Evolutionary conservation across 140 eudicot genomes (phyloP).

Genomic region (Oenanthe javanica): DNA sequence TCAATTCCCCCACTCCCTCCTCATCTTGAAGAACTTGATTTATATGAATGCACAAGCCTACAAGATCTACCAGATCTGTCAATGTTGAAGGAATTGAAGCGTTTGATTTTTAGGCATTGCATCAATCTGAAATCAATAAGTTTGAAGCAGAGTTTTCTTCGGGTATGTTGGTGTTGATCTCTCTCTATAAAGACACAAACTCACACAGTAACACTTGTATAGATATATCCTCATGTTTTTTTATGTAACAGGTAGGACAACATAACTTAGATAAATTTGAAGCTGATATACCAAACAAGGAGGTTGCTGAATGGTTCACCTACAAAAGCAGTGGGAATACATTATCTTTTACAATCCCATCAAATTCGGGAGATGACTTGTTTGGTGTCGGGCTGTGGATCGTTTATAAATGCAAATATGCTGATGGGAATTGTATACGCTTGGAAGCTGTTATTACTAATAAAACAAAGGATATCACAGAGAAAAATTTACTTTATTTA

Average conservation of each 20-base stretch:
- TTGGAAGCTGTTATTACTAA: background rate
- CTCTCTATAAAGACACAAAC: background rate
- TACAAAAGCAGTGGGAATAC: background rate
- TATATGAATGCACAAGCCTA: background rate
- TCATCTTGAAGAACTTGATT: background rate
- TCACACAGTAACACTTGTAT: background rate
- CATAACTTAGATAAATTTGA: no score
- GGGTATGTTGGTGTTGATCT: no score
- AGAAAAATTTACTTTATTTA: fast-evolving
- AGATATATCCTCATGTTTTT: no score
- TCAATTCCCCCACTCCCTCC: background rate
- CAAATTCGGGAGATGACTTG: no score
- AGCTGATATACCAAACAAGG: background rate
- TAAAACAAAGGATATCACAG: background rate
- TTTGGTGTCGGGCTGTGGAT: no score
- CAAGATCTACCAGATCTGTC: background rate
- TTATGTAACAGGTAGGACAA: background rate
- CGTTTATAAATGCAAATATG: no score
- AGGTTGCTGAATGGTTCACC: background rate
- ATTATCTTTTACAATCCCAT: no score
- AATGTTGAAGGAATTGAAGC: no score
- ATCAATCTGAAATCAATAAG: no score
- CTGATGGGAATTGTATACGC: background rate
- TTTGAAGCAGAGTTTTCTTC: no score
- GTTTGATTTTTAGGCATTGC: no score